A percentile compares a stretch with the other conserved stretches of the same genome.
These are phyloP conservation scores for Martensiomyces pterosporus DNA, from an alignment of 192 early-diverging fungal species.

Conservation along the genomic window DNA sequence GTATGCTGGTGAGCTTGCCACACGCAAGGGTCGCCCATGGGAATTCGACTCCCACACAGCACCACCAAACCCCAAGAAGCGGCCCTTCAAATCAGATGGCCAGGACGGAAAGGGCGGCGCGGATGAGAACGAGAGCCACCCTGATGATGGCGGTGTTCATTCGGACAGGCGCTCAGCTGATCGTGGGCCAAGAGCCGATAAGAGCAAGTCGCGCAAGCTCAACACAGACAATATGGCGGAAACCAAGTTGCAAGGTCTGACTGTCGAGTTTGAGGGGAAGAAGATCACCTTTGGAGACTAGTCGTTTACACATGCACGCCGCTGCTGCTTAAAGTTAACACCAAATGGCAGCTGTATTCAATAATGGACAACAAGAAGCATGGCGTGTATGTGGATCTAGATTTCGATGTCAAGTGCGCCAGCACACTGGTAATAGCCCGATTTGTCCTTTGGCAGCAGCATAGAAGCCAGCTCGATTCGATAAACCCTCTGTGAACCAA, in stretches of 20 bases:
- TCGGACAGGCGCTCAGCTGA: too few species aligned
- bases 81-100: constrained; percentile 10
- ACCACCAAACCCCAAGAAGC: constrained; percentile 30
- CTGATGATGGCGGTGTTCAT: too few species aligned
- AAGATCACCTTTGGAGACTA: constrained; percentile 63
- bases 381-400: too few species aligned
- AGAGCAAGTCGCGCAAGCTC: constrained; percentile 30
- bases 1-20: constrained; percentile 65
- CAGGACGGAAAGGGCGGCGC: constrained; percentile 16
- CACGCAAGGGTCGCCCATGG: constrained; percentile 62
- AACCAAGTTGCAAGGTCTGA: constrained; percentile 42
- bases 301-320: neutral
- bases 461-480: constrained; percentile 6
- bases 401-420: neutral
- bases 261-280: constrained; percentile 61
- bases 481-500: neutral
- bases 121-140: too few species aligned
- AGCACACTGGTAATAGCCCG: neutral
- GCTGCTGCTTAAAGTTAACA: neutral
- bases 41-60: too few species aligned
- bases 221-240: constrained; percentile 46
- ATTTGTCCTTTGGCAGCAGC: constrained; percentile 7
- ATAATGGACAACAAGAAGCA: too few species aligned
- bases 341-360: neutral
- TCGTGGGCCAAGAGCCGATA: too few species aligned